Conservation (phyloP, 2,329 filamentous ascomycete species). For the Phoma sp. region DNA sequence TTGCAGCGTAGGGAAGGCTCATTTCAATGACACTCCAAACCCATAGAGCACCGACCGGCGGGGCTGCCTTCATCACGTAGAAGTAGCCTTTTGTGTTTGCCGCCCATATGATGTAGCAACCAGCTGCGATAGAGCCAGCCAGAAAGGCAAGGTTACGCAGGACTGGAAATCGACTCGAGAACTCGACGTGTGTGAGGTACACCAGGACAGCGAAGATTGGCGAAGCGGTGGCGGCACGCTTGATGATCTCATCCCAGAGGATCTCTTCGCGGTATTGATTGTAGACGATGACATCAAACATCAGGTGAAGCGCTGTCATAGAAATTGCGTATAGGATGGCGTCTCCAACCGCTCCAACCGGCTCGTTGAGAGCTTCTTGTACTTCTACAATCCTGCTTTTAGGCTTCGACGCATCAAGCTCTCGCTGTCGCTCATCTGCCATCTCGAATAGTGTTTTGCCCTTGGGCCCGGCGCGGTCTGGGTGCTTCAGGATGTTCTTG, state of each 20-base stretch:
- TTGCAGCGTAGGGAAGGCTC: constrained; percentile 69
- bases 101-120: constrained; percentile 80
- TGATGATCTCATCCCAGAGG: constrained; percentile 62
- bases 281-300: constrained; percentile 78
- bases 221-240: constrained; percentile 56
- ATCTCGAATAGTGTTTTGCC: constrained; percentile 75
- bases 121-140: constrained; percentile 63
- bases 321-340: constrained; percentile 60
- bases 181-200: constrained; percentile 51
- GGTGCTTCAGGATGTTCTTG: constrained; percentile 69
- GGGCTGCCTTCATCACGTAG: constrained; percentile 88
- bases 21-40: constrained; percentile 92
- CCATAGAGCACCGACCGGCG: constrained; percentile 89
- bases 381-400: constrained; percentile 44
- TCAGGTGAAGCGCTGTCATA: constrained; percentile 75
- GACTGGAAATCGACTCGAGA: constrained; percentile 52
- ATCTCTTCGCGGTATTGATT: constrained; percentile 76
- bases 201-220: constrained; percentile 54
- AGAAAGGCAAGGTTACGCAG: constrained; percentile 66
- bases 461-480: constrained; percentile 67
- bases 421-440: constrained; percentile 64
- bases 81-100: constrained; percentile 83
- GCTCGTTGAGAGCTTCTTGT: constrained; percentile 43
- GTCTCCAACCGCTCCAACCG: constrained; percentile 55
- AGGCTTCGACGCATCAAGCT: constrained; percentile 56